Conservation (phyloP, 1,284 basidiomycete species). For the Tilletia caries region DNA sequence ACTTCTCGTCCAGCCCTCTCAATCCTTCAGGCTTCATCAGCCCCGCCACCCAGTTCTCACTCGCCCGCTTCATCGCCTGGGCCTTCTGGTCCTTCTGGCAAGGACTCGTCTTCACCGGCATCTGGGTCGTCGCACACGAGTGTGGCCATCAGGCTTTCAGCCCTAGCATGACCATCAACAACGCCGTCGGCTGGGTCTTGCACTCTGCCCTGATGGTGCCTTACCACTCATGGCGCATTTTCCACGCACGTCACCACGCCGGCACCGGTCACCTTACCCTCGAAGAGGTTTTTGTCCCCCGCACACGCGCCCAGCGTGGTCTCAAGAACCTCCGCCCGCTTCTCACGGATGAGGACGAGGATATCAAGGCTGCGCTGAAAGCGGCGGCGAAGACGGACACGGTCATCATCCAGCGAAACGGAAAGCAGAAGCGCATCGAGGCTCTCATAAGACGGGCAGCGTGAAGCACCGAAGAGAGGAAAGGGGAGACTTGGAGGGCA, state of each 20-base stretch:
- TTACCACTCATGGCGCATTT: constrained; percentile 11
- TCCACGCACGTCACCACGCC: background rate
- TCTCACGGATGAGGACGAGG: constrained; percentile 14
- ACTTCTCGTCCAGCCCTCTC: constrained; percentile 27
- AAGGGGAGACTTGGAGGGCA: too few relatives aligned
- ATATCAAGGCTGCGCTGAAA: constrained; percentile 16
- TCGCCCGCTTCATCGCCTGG: constrained; percentile 72
- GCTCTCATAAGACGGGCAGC: constrained; percentile 34
- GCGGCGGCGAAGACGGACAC: constrained; percentile 1
- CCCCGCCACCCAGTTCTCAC: constrained; percentile 64
- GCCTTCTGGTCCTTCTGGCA: constrained; percentile 70
- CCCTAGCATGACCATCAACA: constrained; percentile 2
- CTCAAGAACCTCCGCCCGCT: too few relatives aligned
- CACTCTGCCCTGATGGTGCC: constrained; percentile 1
- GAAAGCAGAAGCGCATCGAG: constrained; percentile 48
- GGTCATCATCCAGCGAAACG: constrained; percentile 10
- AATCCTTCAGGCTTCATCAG: constrained; percentile 61
- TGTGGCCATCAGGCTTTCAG: too few relatives aligned
- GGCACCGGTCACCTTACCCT: too few relatives aligned
- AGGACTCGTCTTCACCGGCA: too few relatives aligned
- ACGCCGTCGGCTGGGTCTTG: constrained; percentile 8
- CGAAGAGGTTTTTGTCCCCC: too few relatives aligned
- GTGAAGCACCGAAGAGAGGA: too few relatives aligned
- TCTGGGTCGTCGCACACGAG: too few relatives aligned
- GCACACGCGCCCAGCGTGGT: too few relatives aligned